These are phyloP conservation scores for Orbilia oligospora DNA, from an alignment of 2,329 filamentous ascomycete species.

Conservation along the genomic window DNA sequence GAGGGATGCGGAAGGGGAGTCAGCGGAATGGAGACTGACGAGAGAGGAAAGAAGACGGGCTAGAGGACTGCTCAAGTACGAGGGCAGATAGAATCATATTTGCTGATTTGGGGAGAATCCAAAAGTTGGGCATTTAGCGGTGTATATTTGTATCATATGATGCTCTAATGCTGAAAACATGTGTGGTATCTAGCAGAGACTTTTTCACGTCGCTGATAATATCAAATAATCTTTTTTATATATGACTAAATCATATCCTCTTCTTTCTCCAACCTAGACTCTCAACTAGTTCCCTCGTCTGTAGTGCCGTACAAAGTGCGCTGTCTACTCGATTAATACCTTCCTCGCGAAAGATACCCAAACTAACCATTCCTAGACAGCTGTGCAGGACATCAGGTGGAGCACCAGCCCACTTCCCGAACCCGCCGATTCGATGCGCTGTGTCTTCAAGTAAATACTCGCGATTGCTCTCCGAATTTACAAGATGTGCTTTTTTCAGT, in stretches of 20 bases:
- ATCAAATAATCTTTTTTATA: conserved; percentile 8
- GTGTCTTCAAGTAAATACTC: conserved; percentile 86
- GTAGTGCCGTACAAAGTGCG: conserved; percentile 79
- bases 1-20: conserved; percentile 70
- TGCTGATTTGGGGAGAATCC: background rate
- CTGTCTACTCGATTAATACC: conserved; percentile 81
- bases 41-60: conserved; percentile 81
- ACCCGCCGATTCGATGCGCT: conserved; percentile 87
- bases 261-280: conserved; percentile 65
- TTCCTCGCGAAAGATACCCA: conserved; percentile 80
- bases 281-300: conserved; percentile 72
- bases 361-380: conserved; percentile 85
- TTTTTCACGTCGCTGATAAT: background rate
- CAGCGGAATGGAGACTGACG: conserved; percentile 78
- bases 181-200: background rate
- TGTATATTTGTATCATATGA: conserved; percentile 23
- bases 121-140: background rate
- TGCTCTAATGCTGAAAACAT: conserved; percentile 18
- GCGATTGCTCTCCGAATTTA: conserved; percentile 75
- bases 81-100: conserved; percentile 34
- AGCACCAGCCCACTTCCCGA: conserved; percentile 76
- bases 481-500: conserved; percentile 73
- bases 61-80: conserved; percentile 75
- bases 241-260: conserved; percentile 14
- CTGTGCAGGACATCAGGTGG: conserved; percentile 82